phyloP scores from a whole-genome alignment of 495 filamentous ascomycete species.

The Podospora fimiseda region DNA sequence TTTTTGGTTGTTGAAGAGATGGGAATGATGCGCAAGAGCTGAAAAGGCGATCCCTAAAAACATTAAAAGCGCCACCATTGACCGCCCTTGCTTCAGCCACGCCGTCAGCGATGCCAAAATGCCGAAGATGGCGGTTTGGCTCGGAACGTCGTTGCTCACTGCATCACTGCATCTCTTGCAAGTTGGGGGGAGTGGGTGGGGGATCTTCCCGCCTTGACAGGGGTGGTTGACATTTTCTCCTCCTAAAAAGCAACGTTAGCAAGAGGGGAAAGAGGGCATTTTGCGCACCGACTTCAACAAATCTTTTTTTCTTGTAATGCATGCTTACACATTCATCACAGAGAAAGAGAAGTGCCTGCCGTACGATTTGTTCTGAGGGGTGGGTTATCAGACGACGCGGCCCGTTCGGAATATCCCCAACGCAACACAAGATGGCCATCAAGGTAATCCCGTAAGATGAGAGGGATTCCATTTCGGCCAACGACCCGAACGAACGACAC shows the following conservation, averaged over 20 bases:
- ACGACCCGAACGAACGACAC: neutral
- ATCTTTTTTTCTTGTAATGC: neutral
- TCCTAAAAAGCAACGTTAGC: neutral
- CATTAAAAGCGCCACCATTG: neutral
- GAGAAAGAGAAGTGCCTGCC: neutral
- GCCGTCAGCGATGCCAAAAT: neutral
- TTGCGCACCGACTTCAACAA: neutral
- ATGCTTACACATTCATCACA: neutral
- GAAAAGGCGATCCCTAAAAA: neutral
- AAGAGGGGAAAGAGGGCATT: neutral
- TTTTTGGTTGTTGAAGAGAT: no score
- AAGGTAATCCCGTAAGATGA: no score
- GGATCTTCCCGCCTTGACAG: neutral
- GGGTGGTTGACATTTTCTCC: neutral
- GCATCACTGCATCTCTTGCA: no score
- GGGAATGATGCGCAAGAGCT: no score
- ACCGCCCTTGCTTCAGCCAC: neutral
- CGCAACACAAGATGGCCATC: neutral
- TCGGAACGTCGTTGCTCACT: constrained; percentile 1
- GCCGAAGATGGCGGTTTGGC: neutral
- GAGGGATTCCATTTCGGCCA: no score
- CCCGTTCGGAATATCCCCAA: neutral
- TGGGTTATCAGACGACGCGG: neutral
- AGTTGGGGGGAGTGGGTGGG: neutral
- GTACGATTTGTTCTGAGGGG: no score